Base-by-base conservation (phyloP, 306 rosid species). In the Cercis canadensis region DNA sequence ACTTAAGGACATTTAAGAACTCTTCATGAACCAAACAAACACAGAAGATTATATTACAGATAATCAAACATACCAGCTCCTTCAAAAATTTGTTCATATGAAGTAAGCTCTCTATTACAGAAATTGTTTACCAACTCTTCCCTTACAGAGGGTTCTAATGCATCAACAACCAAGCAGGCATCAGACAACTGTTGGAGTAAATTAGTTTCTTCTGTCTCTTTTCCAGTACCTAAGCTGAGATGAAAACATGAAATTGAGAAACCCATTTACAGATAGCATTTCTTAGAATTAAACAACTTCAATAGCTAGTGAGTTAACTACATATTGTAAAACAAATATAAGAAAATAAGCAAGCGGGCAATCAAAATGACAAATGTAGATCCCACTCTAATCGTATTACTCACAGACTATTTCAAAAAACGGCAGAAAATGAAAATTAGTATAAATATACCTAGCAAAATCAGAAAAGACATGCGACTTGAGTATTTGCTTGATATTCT, bases 171-270 rank as follows among this genome's bases (percentile, higher is more conserved):
- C 82, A 91, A 83, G 84, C 99, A 94, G 72, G 99, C 96, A 81
- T 94, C 96, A 75, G 99, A 91, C 87, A 94, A 76, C 46, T 87
- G 96, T 84, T 89, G 95, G 41, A 94, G 90, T 73, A 94, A 82
- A 83, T 89, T 87, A 29, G 85, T 77, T 87, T 94, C 97, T 82
- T 91, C 99, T 45, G 96, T 84, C 87, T 94, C 99, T 79, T 94
- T 94, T 63, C 99, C 99, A 18, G 99, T 91, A 74, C 99, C 99
- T 87, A 94, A 85, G 99, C 99, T 94, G 96, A 83, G 81, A 83
- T 81, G 51, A 77, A 61, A 70, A 81, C 57, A 62, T 58, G 68
- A 64, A 81, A 79, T 76, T 57, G 52, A 73, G 69, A 78, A 50
- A 69, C 56, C 83, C 80, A 74, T 68, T 72, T 73, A 73, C 62